Evolutionary conservation across 805 yeast species (phyloP), one percentile per base, ranked within the genome.

Genomic region (Hanseniaspora clermontiae): DNA sequence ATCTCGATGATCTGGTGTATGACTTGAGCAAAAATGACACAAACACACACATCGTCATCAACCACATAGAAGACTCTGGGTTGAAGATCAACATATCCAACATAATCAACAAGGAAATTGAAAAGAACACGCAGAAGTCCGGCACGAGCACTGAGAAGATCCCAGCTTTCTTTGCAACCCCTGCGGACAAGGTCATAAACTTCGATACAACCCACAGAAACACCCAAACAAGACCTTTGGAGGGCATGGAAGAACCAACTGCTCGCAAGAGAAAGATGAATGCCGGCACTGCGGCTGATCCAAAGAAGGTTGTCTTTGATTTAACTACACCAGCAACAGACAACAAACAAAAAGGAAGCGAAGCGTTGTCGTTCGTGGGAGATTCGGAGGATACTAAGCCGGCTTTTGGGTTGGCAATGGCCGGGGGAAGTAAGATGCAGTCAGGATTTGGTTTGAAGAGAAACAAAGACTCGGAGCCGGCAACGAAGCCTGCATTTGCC

Each of bases 61-160:
- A 46, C 20, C 39, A 46, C 20, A 53, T 53, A 36, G 49, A 46
- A 3, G 57, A 53, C 31, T 49, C 48, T 19, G 38, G 32, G 34
- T 36, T 53, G 14, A 53, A 46, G 36, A 53, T 53, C 8, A 53
- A 53, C 19, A 53, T 53, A 8, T 53, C 57, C 3, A 53, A 53
- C 27, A 38, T 53, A 14, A 53, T 53, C 15, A 53, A 53, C 27
- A 45, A 32, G 19, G 57, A 53, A 17, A 53, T 53, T 15, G 57
- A 53, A 46, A 53, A 52, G 20, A 42, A 36, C 15, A 19, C 56
- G 12, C 45, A 45, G 15, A 40, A 27, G 12, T 42, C 37, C 1
- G 27, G 1, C 17, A 17, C 49, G 17, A 51, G 31, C 20, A 17
- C 40, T 7, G 29, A 11, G 4, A 31, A 29, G 29, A 27, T 14